phyloP scores from a whole-genome alignment of 1,284 basidiomycete species.

The Cryptococcus depauperatus region DNA sequence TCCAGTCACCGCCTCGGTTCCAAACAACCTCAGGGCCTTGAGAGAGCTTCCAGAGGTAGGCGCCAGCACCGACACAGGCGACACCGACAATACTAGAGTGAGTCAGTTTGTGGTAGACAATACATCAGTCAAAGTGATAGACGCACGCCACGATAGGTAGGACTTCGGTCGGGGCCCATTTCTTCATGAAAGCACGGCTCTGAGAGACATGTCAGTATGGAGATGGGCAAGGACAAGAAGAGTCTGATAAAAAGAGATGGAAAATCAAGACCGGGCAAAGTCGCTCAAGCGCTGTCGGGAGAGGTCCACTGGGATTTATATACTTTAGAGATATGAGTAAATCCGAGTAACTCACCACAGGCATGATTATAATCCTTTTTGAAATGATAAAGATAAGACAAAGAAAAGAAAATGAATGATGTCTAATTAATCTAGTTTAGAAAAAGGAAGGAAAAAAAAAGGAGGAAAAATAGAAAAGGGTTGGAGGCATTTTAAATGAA shows the following conservation, averaged over 20 bases:
- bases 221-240: background rate
- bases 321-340: background rate
- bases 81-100: conserved; percentile 31
- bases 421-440: background rate
- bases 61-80: conserved; percentile 33
- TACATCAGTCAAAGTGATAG: conserved; percentile 2
- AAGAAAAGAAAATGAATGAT: background rate
- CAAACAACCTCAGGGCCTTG: conserved; percentile 42
- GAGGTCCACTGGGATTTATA: background rate
- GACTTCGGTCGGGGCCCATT: conserved; percentile 29
- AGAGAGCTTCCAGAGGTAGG: conserved; percentile 39
- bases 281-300: background rate
- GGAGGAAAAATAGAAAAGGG: background rate
- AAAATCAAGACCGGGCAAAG: background rate
- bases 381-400: background rate
- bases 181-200: conserved; percentile 17
- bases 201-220: background rate
- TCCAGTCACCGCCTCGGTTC: conserved; percentile 41
- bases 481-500: no score
- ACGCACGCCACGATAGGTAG: conserved; percentile 35
- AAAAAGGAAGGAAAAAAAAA: background rate
- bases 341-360: background rate
- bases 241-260: background rate
- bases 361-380: background rate
- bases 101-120: background rate